These are phyloP conservation scores for Bipolaris victoriae DNA, from an alignment of 2,329 filamentous ascomycete species.

Conservation along the genomic window DNA sequence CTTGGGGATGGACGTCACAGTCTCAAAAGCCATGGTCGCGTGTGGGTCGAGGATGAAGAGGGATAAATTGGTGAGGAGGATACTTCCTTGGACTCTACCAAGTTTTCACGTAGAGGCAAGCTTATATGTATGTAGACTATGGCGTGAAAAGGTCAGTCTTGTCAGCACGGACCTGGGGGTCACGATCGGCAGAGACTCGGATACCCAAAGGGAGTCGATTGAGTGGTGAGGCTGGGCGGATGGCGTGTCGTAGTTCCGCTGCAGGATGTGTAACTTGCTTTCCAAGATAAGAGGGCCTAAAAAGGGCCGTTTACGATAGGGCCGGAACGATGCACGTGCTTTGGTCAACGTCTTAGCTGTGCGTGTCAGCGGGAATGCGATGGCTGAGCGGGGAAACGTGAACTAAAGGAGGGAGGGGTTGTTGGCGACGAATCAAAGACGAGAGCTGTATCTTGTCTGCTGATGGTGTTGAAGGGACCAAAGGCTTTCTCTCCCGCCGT, in stretches of 20 bases:
- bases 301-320: conserved; percentile 32
- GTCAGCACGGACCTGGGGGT: conserved; percentile 3
- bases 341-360: neutral
- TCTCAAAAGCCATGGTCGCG: conserved; percentile 50
- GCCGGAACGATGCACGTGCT: conserved; percentile 32
- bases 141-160: conserved; percentile 2
- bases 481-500: neutral
- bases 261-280: conserved; percentile 36
- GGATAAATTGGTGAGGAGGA: conserved; percentile 9
- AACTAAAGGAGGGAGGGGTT: neutral
- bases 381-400: neutral
- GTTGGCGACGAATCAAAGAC: neutral
- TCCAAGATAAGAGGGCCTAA: conserved; percentile 37
- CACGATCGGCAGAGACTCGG: conserved; percentile 17
- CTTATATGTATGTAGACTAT: conserved; percentile 14
- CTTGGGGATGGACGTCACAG: conserved; percentile 65
- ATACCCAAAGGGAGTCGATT: conserved; percentile 3
- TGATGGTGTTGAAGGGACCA: neutral
- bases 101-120: conserved; percentile 6
- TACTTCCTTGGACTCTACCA: neutral
- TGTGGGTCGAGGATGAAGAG: conserved; percentile 6
- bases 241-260: conserved; percentile 21
- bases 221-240: conserved; percentile 16
- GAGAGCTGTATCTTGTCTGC: neutral
- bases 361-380: neutral